Base-by-base conservation (phyloP, 2,329 filamentous ascomycete species). In the Plenodomus tracheiphilus region DNA sequence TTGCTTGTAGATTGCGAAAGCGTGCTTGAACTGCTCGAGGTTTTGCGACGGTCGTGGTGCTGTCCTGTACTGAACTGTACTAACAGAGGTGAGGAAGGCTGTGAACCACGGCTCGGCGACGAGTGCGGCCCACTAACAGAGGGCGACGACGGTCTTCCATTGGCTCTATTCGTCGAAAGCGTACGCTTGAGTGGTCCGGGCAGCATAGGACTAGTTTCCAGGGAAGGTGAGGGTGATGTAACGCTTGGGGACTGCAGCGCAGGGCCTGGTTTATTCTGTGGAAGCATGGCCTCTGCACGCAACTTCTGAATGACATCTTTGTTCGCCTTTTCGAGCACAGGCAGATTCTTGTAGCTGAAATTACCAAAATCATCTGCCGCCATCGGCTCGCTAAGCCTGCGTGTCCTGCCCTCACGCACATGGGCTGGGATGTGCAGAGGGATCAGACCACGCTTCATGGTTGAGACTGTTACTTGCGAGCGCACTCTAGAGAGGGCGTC, bases 261-360 rank as follows among this genome's bases (percentile, higher is more conserved):
- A 46, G 68, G 68, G 1, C 62, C 61, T 17, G 72, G 49, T 56
- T 84, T 83, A 52, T 79, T 79, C 60, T 85, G 83, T 30, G 81
- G 79, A 62, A 87, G 91, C 76, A 97, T 81, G 2, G 94, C 92
- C 72, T 97, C 92, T 18, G 92, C 91, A 10, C 92, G 86, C 48
- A 99, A 79, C 71, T 97, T 97, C 64, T 97, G 92, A 25, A 99
- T 96, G 22, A 97, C 91, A 64, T 99, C 94, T 70, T 99, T 99
- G 74, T 99, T 99, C 46, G 94, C 94, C 72, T 97, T 97, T 65
- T 97, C 94, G 16, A 99, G 80, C 17, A 97, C 93, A 0, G 93
- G 92, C 41, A 99, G 77, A 63, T 99, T 99, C 76, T 99, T 99
- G 80, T 96, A 99, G 34, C 91, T 85, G 73, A 99, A 99, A 54